Conservation (phyloP, 495 filamentous ascomycete species). For the Talaromyces borbonicus region DNA sequence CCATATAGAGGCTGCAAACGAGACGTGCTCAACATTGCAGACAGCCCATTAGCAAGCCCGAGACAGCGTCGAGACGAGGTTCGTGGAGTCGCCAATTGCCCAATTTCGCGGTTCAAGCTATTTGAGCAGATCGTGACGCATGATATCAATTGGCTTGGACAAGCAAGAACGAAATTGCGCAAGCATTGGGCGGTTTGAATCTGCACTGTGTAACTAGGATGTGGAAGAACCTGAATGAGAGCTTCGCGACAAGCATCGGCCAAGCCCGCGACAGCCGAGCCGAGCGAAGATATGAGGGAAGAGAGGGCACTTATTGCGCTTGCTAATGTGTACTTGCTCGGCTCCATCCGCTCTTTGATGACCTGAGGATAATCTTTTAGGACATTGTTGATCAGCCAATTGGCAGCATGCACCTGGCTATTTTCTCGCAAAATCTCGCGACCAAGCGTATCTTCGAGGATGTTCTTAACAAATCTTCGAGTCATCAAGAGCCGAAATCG, state of each 20-base stretch:
- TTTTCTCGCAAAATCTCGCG: slow-evolving; percentile 76
- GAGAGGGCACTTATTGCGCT: slow-evolving; percentile 71
- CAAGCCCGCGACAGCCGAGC: slow-evolving; percentile 66
- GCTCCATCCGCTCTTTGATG: slow-evolving; percentile 83
- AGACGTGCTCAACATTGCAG: slow-evolving; percentile 83
- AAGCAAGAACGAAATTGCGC: slow-evolving; percentile 78
- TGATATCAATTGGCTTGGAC: slow-evolving; percentile 81
- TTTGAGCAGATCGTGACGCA: slow-evolving; percentile 96
- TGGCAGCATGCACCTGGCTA: slow-evolving; percentile 73
- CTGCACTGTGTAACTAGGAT: slow-evolving; percentile 94
- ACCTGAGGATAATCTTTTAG: slow-evolving; percentile 93
- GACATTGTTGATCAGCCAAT: slow-evolving; percentile 72
- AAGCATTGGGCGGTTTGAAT: slow-evolving; percentile 77
- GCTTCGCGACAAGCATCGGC: slow-evolving; percentile 79
- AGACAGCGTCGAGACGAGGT: slow-evolving; percentile 78
- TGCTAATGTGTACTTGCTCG: slow-evolving; percentile 74
- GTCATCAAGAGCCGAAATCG: slow-evolving; percentile 82
- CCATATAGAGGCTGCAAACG: slow-evolving; percentile 83
- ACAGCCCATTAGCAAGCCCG: slow-evolving; percentile 88
- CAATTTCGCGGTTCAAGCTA: slow-evolving; percentile 78
- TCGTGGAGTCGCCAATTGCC: slow-evolving; percentile 61
- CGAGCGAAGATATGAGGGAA: slow-evolving; percentile 67
- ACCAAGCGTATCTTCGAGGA: slow-evolving; percentile 78
- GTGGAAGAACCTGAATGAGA: slow-evolving; percentile 81
- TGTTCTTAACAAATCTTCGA: slow-evolving; percentile 71